Evolutionary conservation across 148 eudicot species (phyloP), one percentile per base, ranked within the genome.

Genomic region (Cornus suecica): DNA sequence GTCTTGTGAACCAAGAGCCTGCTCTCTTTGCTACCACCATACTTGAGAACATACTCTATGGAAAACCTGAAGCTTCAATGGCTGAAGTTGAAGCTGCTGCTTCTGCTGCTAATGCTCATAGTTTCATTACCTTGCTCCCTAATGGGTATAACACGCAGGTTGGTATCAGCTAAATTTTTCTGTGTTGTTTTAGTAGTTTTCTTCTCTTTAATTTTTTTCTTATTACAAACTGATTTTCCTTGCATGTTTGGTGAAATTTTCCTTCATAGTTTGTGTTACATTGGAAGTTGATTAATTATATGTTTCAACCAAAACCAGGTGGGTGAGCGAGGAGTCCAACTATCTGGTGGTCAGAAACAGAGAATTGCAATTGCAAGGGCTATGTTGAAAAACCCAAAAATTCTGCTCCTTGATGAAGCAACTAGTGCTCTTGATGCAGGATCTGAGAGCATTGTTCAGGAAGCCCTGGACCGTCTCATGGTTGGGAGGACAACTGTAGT

Each of bases 341-440:
- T 96, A 48, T 96, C 99, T 0, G 99, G 99, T 68, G 99, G 99
- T 29, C 98, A 96, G 71, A 96, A 96, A 67, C 99, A 96, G 82
- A 90, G 99, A 80, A 93, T 96, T 27, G 98, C 98, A 13, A 96
- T 96, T 24, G 99, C 99, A n/a, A 86, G 99, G 81, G 99, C 99
- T 28, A 96, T 96, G 99, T 81, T 96, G 60, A 96, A 96, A 81
- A 83, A 96, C 84, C 99, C 98, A 0, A 96, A 93, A 76, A 93
- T 96, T 65, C 99, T 96, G 61, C 93, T 96, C 45, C 91, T 96
- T 28, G 99, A 96, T 11, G 99, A 96, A 82, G 99, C 99, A 66
- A 96, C 99, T 8, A 96, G 99, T 76, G 99, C 99, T 51, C 97
- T 96, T 1, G 99, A 96, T 78, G 93, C 97, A 41, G 85, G 97